Evolutionary conservation across 2,329 filamentous ascomycete genomes (phyloP).

Genomic region (Arthrobotrys iridis): DNA sequence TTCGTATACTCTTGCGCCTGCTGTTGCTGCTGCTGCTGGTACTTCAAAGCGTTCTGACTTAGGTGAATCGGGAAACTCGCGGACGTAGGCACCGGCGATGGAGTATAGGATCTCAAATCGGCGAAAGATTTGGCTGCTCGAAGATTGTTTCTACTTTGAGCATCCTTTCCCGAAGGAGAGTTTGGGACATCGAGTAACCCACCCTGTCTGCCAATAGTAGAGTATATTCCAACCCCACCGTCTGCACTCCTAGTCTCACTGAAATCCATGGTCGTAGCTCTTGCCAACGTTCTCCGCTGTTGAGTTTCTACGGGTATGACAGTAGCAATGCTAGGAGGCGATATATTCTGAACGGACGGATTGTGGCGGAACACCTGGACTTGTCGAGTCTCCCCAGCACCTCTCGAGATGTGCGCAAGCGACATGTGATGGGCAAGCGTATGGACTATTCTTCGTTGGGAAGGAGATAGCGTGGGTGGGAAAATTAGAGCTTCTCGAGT

Average conservation of each 20-base stretch:
- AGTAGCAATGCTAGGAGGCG: slow-evolving; percentile 68
- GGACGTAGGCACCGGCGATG: slow-evolving; percentile 88
- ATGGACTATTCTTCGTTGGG: slow-evolving; percentile 89
- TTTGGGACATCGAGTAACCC: slow-evolving; percentile 87
- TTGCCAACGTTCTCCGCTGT: slow-evolving; percentile 80
- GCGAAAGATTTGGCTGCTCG: slow-evolving; percentile 96
- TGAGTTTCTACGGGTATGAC: slow-evolving; percentile 78
- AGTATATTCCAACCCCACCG: slow-evolving; percentile 74
- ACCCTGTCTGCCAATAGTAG: slow-evolving; percentile 79
- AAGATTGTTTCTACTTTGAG: slow-evolving; percentile 78
- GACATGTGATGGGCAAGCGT: slow-evolving; percentile 95
- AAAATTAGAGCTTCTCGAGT: slow-evolving; percentile 84
- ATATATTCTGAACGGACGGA: slow-evolving; percentile 61
- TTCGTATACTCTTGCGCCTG: slow-evolving; percentile 70
- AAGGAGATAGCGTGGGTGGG: slow-evolving; percentile 79
- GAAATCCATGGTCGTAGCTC: slow-evolving; percentile 97
- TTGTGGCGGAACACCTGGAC: slow-evolving; percentile 76
- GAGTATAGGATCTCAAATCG: slow-evolving; percentile 92
- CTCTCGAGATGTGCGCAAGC: slow-evolving; percentile 88
- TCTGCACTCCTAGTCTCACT: slow-evolving; percentile 79
- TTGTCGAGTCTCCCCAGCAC: slow-evolving; percentile 85
- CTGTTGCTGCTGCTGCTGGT: slow-evolving; percentile 64
- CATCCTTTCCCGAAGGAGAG: slow-evolving; percentile 70
- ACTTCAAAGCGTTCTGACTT: slow-evolving; percentile 71
- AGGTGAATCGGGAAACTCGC: slow-evolving; percentile 82